Conservation (phyloP, 208 protist genomes). For the Acanthamoeba royreba region DNA sequence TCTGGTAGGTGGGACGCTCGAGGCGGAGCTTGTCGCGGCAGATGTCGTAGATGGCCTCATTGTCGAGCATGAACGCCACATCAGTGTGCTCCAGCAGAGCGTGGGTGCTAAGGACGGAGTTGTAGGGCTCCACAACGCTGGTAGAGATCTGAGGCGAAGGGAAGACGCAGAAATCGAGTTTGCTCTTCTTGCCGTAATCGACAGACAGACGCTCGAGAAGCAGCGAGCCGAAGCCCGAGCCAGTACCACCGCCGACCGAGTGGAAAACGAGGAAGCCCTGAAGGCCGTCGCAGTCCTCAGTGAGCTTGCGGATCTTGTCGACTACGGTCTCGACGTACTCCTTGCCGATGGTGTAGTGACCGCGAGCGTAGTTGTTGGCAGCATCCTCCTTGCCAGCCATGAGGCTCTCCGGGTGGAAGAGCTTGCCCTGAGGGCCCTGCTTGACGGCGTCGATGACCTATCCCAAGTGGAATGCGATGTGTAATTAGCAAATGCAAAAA, state of each 20-base stretch:
- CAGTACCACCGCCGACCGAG: conserved; percentile 97
- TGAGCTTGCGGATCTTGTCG: conserved; percentile 95
- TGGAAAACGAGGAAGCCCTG: conserved; percentile 99
- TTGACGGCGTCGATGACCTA: conserved; percentile 95
- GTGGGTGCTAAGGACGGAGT: conserved; percentile 93
- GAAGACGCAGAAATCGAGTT: conserved; percentile 93
- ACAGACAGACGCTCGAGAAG: conserved; percentile 95
- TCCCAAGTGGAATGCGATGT: not conserved
- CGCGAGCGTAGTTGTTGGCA: conserved; percentile 97
- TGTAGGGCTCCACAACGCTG: conserved; percentile 97
- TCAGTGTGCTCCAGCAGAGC: conserved; percentile 92
- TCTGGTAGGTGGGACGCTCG: conserved; percentile 92
- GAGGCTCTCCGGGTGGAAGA: conserved; percentile 97
- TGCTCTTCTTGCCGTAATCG: conserved; percentile 98
- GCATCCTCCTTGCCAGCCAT: conserved; percentile 96
- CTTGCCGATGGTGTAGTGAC: conserved; percentile 98
- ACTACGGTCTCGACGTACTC: conserved; percentile 90
- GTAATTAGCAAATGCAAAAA: not conserved
- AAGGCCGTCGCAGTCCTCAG: conserved; percentile 96
- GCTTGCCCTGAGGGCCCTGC: conserved; percentile 91
- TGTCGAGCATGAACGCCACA: conserved; percentile 92
- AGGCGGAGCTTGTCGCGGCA: conserved; percentile 89
- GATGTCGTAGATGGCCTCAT: conserved; percentile 94
- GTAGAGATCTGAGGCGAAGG: conserved; percentile 94
- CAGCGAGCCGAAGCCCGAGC: conserved; percentile 95